Conservation (phyloP, 1,284 basidiomycete genomes). For the Butyriboletus pseudospeciosus region DNA sequence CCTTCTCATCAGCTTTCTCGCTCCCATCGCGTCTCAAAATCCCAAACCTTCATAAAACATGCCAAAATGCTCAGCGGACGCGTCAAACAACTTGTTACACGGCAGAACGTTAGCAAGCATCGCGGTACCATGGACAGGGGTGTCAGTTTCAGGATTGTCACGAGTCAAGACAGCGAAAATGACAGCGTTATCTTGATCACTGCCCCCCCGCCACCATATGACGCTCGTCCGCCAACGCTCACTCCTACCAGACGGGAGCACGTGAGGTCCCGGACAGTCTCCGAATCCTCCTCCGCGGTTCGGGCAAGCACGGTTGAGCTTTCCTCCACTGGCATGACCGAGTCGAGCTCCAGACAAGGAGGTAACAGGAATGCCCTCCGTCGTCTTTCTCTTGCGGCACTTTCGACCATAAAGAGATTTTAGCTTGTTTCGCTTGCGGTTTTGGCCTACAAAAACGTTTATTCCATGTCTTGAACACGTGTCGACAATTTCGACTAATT, state of each 20-base stretch:
- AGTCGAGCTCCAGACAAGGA: constrained; percentile 14
- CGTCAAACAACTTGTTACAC: constrained; percentile 24
- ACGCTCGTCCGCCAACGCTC: constrained; percentile 5
- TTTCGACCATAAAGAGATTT: constrained; percentile 25
- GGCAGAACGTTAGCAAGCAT: constrained; percentile 9
- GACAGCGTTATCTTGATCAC: constrained; percentile 32
- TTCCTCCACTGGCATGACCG: constrained; percentile 6
- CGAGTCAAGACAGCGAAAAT: constrained; percentile 28
- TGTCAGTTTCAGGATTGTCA: constrained; percentile 17
- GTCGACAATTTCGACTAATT: not conserved
- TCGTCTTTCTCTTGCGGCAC: constrained; percentile 27
- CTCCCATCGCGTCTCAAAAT: constrained; percentile 6
- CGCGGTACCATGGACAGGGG: constrained; percentile 21
- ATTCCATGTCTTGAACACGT: constrained; percentile 8
- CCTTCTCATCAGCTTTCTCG: constrained; percentile 3
- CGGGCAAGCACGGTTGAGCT: constrained; percentile 17
- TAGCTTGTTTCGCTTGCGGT: constrained; percentile 6
- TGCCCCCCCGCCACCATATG: constrained; percentile 27
- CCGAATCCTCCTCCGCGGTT: constrained; percentile 21
- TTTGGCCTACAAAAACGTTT: not conserved
- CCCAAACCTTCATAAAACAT: constrained; percentile 24
- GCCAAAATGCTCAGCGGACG: constrained; percentile 28
- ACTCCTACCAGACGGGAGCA: constrained; percentile 3
- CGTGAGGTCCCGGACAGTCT: constrained; percentile 19
- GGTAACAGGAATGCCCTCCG: constrained; percentile 22